phyloP scores from a whole-genome alignment of 805 yeast species.

The Metschnikowia corniflorae region DNA sequence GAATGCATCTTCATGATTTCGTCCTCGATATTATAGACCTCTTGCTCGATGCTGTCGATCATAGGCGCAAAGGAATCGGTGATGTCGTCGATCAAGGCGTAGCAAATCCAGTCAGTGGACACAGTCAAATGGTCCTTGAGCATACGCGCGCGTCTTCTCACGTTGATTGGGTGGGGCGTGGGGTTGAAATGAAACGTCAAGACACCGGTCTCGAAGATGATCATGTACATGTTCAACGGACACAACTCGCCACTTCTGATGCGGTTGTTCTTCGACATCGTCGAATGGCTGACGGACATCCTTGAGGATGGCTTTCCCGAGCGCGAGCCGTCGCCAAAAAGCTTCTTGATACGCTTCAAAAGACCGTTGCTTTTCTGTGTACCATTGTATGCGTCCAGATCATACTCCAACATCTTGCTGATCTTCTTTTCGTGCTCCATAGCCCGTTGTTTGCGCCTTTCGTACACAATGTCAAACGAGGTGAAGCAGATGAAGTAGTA shows the following conservation, averaged over 20 bases:
- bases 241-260: constrained; percentile 58
- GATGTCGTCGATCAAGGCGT: constrained; percentile 93
- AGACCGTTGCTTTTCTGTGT: constrained; percentile 6
- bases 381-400: constrained; percentile 7
- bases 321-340: constrained; percentile 10
- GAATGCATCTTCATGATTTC: constrained; percentile 85
- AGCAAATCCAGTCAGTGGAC: constrained; percentile 94
- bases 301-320: constrained; percentile 9
- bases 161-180: constrained; percentile 95
- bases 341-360: constrained; percentile 5
- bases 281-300: constrained; percentile 11
- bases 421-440: constrained; percentile 42
- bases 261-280: constrained; percentile 26
- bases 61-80: constrained; percentile 97
- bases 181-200: constrained; percentile 91
- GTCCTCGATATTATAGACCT: constrained; percentile 92
- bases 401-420: constrained; percentile 34
- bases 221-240: constrained; percentile 88
- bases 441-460: constrained; percentile 52
- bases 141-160: constrained; percentile 86
- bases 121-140: constrained; percentile 85
- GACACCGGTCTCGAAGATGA: constrained; percentile 88
- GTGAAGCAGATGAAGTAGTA: constrained; percentile 88
- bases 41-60: constrained; percentile 91
- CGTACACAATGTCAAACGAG: constrained; percentile 63